phyloP scores from a whole-genome alignment of 164 flowering plant genomes.

The Platanus orientalis region DNA sequence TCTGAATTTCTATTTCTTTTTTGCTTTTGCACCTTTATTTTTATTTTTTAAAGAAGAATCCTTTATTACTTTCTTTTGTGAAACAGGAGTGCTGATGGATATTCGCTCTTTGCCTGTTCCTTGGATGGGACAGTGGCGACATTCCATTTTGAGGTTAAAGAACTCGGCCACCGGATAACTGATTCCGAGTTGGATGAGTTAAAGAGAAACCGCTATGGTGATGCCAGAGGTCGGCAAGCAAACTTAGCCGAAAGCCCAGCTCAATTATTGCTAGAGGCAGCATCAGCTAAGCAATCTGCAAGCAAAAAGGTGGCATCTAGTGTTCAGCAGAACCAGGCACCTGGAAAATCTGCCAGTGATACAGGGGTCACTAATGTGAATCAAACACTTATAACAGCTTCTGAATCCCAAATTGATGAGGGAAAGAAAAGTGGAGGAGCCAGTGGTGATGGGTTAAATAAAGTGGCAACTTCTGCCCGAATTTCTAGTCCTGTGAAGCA shows the following conservation, averaged over 20 bases:
- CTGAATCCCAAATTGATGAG: conserved; percentile 46
- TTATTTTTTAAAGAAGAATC: neutral
- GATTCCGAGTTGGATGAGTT: conserved; percentile 87
- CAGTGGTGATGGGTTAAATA: conserved; percentile 44
- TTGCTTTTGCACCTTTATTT: neutral
- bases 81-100: conserved; percentile 98
- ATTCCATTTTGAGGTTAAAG: conserved; percentile 87
- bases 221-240: conserved; percentile 82
- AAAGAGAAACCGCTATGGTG: conserved; percentile 92
- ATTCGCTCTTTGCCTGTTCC: conserved; percentile 94
- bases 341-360: conserved; percentile 45
- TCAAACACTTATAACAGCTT: conserved; percentile 25
- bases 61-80: conserved; percentile 4
- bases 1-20: neutral
- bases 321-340: conserved; percentile 36
- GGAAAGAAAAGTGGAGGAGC: conserved; percentile 45
- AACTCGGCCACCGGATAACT: conserved; percentile 72
- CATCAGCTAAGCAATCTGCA: conserved; percentile 62
- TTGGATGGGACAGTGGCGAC: conserved; percentile 94
- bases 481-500: conserved; percentile 91
- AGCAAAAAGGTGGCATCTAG: conserved; percentile 48
- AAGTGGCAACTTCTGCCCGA: conserved; percentile 36
- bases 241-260: conserved; percentile 94
- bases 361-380: conserved; percentile 15
- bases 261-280: conserved; percentile 91